These are phyloP conservation scores for Leccinum fallax DNA, from an alignment of 1,284 basidiomycete species.

Conservation along the genomic window DNA sequence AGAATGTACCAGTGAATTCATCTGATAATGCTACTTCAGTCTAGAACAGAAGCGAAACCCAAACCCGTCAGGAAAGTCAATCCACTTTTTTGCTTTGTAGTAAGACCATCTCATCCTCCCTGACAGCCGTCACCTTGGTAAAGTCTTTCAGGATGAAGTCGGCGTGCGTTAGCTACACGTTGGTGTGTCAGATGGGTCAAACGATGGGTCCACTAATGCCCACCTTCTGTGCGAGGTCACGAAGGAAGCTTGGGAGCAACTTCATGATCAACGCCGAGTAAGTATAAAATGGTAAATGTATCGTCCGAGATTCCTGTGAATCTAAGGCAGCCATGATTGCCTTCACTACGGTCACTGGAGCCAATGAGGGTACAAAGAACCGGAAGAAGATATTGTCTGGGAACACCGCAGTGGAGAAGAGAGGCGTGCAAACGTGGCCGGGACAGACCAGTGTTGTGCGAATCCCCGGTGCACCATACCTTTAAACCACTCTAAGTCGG, in stretches of 20 bases:
- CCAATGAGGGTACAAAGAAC: slow-evolving; percentile 77
- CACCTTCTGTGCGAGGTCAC: slow-evolving; percentile 75
- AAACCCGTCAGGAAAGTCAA: slow-evolving; percentile 6
- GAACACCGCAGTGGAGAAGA: slow-evolving; percentile 66
- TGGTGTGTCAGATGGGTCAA: slow-evolving; percentile 12
- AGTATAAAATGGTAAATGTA: slow-evolving; percentile 75
- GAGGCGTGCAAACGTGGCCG: slow-evolving; percentile 71
- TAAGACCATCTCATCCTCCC: slow-evolving; percentile 42
- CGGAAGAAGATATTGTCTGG: slow-evolving; percentile 55
- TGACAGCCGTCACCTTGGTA: slow-evolving; percentile 48
- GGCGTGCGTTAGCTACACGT: slow-evolving; percentile 45
- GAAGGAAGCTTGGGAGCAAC: slow-evolving; percentile 68
- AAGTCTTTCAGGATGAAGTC: slow-evolving; percentile 51
- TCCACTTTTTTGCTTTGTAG: slow-evolving; percentile 15
- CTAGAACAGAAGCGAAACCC: not conserved
- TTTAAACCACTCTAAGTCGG: slow-evolving; percentile 30
- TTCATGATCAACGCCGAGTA: slow-evolving; percentile 58
- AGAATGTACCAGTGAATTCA: slow-evolving; percentile 1
- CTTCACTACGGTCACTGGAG: slow-evolving; percentile 77
- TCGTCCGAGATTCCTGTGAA: slow-evolving; percentile 69
- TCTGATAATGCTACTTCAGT: slow-evolving; percentile 2
- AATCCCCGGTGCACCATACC: slow-evolving; percentile 73
- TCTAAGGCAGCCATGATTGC: slow-evolving; percentile 80
- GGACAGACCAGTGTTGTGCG: slow-evolving; percentile 82
- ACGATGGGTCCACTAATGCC: slow-evolving; percentile 21